Evolutionary conservation across 306 rosid genomes (phyloP), one percentile per base, ranked within the genome.

Genomic region (Alnus glutinosa): DNA sequence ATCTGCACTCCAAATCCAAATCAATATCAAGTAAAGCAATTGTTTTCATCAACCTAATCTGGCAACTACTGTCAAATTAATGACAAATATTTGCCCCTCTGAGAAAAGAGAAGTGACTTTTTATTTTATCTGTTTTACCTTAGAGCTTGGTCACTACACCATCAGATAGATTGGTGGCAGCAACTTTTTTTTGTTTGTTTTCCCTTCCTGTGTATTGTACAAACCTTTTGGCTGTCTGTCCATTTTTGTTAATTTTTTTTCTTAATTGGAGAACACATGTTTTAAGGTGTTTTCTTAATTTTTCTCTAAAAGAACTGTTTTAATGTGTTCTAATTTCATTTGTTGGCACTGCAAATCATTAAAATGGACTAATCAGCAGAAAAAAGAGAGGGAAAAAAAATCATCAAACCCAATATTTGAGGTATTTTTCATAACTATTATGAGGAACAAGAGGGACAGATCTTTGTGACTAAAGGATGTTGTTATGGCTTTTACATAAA

Each of bases 1-100:
- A 47, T 72, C 89, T 83, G 78, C 73, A 86, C 88, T 85, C 83
- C 47, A 68, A 87, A 87, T 77, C 85, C 63, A 85, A 81, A 78
- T 44, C 71, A 15, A 42, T 19, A 48, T 80, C 75, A 51, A 66
- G 55, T 66, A 49, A 71, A 78, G 77, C 91, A 30, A 77, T 70
- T 87, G 89, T 78, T 87, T 86, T 91, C 91, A 77, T 77, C 76
- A 81, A 89, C 92, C 91, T 86, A 87, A 85, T 86, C 82, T 77
- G 44, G 18, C 88, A 85, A 88, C 95, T 73, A 87, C 89, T 80
- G 82, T 68, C 57, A 10, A 39, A 71, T 80, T 48, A 73, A 69
- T 58, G 80, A 83, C 82, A 70, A 15, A 9, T 62, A 52, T 64
- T 66, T 73, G 16, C 61, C 39, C 51, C n/a, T 19, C 49, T 12